Evolutionary conservation across 495 filamentous ascomycete species (phyloP).

Genomic region (Aspergillus nidulans): DNA sequence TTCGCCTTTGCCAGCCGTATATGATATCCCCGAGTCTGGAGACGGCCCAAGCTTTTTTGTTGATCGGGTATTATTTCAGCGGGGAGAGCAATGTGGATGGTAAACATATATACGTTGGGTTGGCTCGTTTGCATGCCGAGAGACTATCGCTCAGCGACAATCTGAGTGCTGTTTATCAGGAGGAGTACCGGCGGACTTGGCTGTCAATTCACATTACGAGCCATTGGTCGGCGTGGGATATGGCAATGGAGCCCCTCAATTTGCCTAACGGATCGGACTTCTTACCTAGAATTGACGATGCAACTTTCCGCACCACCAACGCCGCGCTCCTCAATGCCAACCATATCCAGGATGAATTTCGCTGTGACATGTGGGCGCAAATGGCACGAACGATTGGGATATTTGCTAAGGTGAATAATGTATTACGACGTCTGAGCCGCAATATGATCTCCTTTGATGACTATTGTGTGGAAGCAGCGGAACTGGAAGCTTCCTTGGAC

Average conservation of each 20-base stretch:
- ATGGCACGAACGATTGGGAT: constrained; percentile 22
- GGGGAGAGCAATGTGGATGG: constrained; percentile 18
- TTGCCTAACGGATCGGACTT: background rate
- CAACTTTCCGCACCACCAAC: constrained; percentile 10
- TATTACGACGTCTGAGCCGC: constrained; percentile 17
- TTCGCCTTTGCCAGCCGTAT: constrained; percentile 6
- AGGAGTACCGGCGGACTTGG: constrained; percentile 19
- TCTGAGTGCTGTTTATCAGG: constrained; percentile 7
- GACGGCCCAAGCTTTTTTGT: constrained; percentile 18
- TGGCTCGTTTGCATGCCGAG: constrained; percentile 23
- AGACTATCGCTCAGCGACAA: constrained; percentile 1
- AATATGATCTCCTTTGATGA: constrained; percentile 13
- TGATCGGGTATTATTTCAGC: constrained; percentile 19
- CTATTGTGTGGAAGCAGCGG: constrained; percentile 13
- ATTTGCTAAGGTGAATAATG: constrained; percentile 15
- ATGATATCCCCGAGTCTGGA: constrained; percentile 18
- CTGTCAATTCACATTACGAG: constrained; percentile 19
- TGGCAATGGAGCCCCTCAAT: constrained; percentile 16
- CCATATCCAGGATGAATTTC: background rate
- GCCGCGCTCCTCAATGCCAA: constrained; percentile 1
- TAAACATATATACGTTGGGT: constrained; percentile 22
- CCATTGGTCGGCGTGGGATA: constrained; percentile 21
- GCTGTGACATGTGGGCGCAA: constrained; percentile 23
- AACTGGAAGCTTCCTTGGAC: constrained; percentile 11
- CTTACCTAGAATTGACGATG: constrained; percentile 18